Base-by-base conservation (phyloP, 2,329 filamentous ascomycete species). In the Fusarium miscanthi region DNA sequence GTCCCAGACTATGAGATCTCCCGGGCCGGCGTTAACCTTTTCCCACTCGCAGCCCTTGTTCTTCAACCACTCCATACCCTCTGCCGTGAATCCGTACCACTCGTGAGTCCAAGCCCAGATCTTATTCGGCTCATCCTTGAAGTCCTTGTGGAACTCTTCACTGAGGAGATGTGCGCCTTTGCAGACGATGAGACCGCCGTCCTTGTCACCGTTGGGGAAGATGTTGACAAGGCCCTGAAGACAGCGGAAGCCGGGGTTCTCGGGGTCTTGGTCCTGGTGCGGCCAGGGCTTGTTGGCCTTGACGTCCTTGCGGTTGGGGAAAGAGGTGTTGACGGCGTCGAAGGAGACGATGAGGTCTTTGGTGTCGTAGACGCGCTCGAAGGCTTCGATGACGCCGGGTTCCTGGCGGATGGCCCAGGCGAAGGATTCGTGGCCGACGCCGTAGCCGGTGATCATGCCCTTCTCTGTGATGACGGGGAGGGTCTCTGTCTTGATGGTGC, bases 281-380 rank as follows among this genome's bases (percentile, higher is more conserved):
- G 63, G 63, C 63, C 63, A 66, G 6, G 63, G 63, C 8, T 66
- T 66, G 33, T 66, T 66, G 11, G 11, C 23, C 17, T 66, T 66
- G 17, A 66, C 38, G 6, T 66, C 63, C 2, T 59, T 66, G 40
- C 63, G 63, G 4, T 40, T 35, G 2, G 63, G 63, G 23, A 66
- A 66, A 0, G 63, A 59, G 2, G 53, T 66, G 30, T 66, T 66
- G 30, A 66, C 49, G 1, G 62, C 63, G 9, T 66, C 63, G 8
- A 66, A 66, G 0, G 63, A 66, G 7, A 66, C 63, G 3, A 66
- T 66, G 0, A 66, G 53, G 2, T 66, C 63, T 5, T 66, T 52
- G 9, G 63, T 66, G 12, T 66, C 63, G 17, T 66, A 66, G 17
- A 66, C 63, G 3, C 45, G 45, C 23, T 66, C 63, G 2, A 66